Percentiles rank a stretch among this genome's conserved stretches.
These are phyloP conservation scores for Alternaria alternata DNA, from an alignment of 2,329 filamentous ascomycete genomes.

Conservation along the genomic window DNA sequence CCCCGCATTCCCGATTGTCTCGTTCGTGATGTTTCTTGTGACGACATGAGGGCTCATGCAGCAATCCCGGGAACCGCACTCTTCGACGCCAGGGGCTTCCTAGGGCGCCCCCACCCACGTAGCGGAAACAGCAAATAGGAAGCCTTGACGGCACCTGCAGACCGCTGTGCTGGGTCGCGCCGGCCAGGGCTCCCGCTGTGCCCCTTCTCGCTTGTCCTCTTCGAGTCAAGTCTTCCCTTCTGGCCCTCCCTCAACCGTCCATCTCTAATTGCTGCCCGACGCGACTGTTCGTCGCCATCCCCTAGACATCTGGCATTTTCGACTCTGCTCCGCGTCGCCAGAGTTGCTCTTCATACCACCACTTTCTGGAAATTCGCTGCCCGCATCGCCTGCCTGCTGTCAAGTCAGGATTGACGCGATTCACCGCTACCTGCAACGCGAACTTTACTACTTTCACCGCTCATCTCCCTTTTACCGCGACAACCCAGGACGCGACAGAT, in stretches of 20 bases:
- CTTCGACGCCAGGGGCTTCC: not conserved
- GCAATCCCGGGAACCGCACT: constrained; percentile 14
- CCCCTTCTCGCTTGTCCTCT: constrained; percentile 24
- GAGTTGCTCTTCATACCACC: not conserved
- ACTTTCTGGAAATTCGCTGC: not conserved
- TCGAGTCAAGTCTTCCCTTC: constrained; percentile 19
- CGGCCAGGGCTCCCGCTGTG: constrained; percentile 18
- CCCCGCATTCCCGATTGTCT: constrained; percentile 6
- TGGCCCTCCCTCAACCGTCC: not conserved
- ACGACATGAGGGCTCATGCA: constrained; percentile 23
- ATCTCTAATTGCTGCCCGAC: constrained; percentile 24
- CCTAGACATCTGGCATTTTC: constrained; percentile 9
- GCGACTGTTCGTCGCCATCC: constrained; percentile 13
- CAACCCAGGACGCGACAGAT: constrained; percentile 7
- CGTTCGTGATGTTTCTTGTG: constrained; percentile 16
- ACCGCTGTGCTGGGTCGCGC: constrained; percentile 25
- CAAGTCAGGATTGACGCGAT: not conserved
- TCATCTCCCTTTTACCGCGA: constrained; percentile 20
- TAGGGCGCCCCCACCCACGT: not conserved
- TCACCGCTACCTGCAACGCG: constrained; percentile 28
- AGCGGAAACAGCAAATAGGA: constrained; percentile 19
- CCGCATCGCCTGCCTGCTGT: not conserved
- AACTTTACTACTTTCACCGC: constrained; percentile 32
- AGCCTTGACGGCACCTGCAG: constrained; percentile 5
- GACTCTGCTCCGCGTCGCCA: not conserved